Percentiles rank a stretch among this genome's conserved stretches.
Conservation (phyloP, 2,329 filamentous ascomycete species). For the Phaeomoniella chlamydospora region DNA sequence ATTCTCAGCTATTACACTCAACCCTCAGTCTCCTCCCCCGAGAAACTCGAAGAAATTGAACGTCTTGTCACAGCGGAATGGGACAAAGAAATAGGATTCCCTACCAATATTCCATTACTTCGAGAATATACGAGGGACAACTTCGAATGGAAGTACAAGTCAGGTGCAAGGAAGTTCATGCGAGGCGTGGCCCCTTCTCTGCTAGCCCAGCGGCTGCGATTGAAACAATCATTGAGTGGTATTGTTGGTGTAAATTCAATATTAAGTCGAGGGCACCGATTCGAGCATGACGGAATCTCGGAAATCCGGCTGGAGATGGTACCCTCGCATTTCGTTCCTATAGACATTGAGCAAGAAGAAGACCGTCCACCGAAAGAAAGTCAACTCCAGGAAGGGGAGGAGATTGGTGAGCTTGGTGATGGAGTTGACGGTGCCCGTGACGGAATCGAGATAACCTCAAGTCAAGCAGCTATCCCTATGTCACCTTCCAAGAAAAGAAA, state of each 20-base stretch:
- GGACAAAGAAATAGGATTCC: constrained; percentile 28
- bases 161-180: constrained; percentile 74
- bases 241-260: constrained; percentile 21
- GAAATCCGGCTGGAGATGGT: constrained; percentile 70
- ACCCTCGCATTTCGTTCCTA: constrained; percentile 60
- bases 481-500: constrained; percentile 28
- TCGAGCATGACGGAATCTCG: constrained; percentile 56
- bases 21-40: constrained; percentile 58
- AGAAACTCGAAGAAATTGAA: constrained; percentile 41
- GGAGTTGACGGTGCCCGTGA: constrained; percentile 20
- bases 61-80: constrained; percentile 36
- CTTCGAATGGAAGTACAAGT: constrained; percentile 72
- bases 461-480: constrained; percentile 14
- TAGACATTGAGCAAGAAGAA: constrained; percentile 61
- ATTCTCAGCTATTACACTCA: constrained; percentile 78
- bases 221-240: constrained; percentile 21
- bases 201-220: constrained; percentile 44
- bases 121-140: constrained; percentile 62
- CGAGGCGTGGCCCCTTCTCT: constrained; percentile 65
- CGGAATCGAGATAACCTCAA: constrained; percentile 8
- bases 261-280: constrained; percentile 53
- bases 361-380: constrained; percentile 35
- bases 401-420: constrained; percentile 13
- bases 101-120: constrained; percentile 52
- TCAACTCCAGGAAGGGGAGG: constrained; percentile 16